Conservation (phyloP, 306 rosid species). For the Vigna radiata region DNA sequence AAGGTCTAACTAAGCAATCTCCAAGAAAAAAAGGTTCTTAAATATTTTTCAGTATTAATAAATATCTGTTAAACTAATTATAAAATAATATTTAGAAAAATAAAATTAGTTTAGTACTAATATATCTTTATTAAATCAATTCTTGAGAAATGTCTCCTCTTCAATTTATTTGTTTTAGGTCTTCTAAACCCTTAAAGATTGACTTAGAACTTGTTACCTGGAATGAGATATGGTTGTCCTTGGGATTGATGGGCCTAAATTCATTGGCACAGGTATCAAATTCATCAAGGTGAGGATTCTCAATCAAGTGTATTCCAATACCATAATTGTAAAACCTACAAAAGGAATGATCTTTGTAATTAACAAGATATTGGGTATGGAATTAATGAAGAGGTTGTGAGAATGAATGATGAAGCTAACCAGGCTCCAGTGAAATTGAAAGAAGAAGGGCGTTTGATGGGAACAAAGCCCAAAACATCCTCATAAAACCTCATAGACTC, state of each 20-base stretch:
- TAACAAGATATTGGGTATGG: not conserved
- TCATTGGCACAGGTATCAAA: conserved; percentile 50
- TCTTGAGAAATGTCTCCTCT: no score
- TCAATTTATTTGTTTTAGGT: not conserved
- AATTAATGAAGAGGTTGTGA: not conserved
- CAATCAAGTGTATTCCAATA: conserved; percentile 83
- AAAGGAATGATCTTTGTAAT: not conserved
- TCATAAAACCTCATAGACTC: conserved; percentile 72
- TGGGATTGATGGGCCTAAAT: conserved; percentile 69
- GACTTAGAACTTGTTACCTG: conserved; percentile 48
- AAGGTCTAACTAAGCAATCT: no score
- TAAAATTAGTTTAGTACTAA: no score
- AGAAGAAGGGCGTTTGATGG: conserved; percentile 85
- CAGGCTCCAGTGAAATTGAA: conserved; percentile 89
- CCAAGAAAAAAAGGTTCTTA: no score
- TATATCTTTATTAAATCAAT: no score
- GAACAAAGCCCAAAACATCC: conserved; percentile 76
- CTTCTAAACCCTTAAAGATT: not conserved
- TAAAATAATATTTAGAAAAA: no score
- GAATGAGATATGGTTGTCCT: conserved; percentile 85
- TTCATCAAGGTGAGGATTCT: conserved; percentile 67
- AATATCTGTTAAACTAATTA: no score
- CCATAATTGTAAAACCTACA: conserved; percentile 80
- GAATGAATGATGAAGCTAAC: conserved; percentile 43
- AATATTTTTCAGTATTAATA: no score